A percentile compares a stretch with the other conserved stretches of the same genome.
These are phyloP conservation scores for Danielia oregonensis DNA, from an alignment of 805 yeast genomes.

Conservation along the genomic window DNA sequence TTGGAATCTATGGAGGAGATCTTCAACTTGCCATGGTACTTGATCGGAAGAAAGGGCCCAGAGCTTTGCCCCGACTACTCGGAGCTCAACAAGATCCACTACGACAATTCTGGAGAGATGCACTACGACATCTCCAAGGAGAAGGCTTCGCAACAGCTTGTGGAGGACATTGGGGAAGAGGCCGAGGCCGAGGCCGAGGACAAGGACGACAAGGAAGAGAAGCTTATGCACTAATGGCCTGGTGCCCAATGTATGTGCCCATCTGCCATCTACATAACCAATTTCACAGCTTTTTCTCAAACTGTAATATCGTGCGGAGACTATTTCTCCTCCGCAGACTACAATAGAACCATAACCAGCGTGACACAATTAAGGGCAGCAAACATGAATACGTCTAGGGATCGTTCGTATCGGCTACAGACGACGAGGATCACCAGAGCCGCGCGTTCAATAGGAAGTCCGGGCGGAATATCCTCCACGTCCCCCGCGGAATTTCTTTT, in stretches of 20 bases:
- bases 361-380: no score
- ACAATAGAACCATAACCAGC: no score
- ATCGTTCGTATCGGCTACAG: no score
- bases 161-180: conserved; percentile 7
- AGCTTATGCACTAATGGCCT: conserved; percentile 7
- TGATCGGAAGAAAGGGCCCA: conserved; percentile 53
- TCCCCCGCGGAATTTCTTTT: no score
- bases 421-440: no score
- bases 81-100: conserved; percentile 30
- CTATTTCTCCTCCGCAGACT: no score
- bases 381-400: no score
- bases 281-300: no score
- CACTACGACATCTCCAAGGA: conserved; percentile 4
- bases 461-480: no score
- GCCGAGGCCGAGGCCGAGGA: conserved; percentile 1
- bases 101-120: conserved; percentile 4
- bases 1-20: conserved; percentile 52
- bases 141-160: conserved; percentile 4
- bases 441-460: no score
- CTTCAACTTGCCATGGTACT: conserved; percentile 54
- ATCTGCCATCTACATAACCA: no score
- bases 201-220: conserved; percentile 8
- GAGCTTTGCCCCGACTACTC: conserved; percentile 50
- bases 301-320: no score
- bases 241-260: not conserved